Evolutionary conservation across 306 rosid genomes (phyloP).

Genomic region (Coriaria nepalensis): DNA sequence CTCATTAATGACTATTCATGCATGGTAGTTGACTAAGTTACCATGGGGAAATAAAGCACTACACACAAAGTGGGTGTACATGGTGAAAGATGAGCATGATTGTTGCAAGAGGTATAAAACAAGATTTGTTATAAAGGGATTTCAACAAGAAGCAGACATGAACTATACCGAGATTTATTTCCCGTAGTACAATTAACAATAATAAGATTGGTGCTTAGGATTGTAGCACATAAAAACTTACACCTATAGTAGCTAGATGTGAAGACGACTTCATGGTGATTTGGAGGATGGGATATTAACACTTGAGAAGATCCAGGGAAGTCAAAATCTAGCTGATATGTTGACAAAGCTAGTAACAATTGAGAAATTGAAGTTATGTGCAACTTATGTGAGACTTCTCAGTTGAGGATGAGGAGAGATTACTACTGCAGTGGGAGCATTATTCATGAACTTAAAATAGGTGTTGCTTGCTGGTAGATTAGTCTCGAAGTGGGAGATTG

Average conservation of each 20-base stretch:
- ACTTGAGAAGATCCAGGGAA: not conserved
- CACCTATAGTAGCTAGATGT: not conserved
- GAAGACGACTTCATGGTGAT: not conserved
- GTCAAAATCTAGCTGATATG: not conserved
- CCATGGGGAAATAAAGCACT: too few species aligned
- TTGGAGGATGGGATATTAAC: not conserved
- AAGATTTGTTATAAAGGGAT: not conserved
- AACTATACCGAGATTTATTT: too few species aligned
- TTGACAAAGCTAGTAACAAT: not conserved
- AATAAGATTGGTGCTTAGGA: too few species aligned
- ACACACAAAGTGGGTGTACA: too few species aligned
- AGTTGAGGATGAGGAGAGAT: not conserved
- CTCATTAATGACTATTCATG: not conserved
- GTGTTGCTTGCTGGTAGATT: too few species aligned
- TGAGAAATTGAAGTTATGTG: not conserved
- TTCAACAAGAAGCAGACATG: too few species aligned
- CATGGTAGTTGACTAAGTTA: not conserved
- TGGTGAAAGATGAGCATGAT: too few species aligned
- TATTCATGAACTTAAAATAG: too few species aligned
- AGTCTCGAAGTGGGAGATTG: too few species aligned
- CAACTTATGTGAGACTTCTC: not conserved
- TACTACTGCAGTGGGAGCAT: not conserved
- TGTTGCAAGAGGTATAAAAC: too few species aligned
- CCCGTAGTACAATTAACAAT: too few species aligned
- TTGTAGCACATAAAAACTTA: too few species aligned